A percentile compares a stretch with the other conserved stretches of the same genome.
Evolutionary conservation across 345 rosid genomes (phyloP).

Genomic region (Brassica juncea): DNA sequence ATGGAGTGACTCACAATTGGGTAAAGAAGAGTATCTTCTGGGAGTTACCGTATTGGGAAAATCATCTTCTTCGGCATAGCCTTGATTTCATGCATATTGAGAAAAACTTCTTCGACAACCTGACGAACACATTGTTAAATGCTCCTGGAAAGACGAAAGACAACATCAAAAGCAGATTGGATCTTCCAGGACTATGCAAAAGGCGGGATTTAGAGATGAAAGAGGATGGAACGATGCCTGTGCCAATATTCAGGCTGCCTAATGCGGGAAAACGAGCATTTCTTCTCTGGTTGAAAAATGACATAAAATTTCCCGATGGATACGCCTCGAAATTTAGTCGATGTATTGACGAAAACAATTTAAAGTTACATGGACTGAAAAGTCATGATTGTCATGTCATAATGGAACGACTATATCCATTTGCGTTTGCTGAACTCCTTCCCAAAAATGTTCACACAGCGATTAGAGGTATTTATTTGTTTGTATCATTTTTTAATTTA

Average conservation of each 20-base stretch:
- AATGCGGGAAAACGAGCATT: neutral
- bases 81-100: neutral
- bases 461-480: too few relatives aligned
- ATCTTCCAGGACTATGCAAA: neutral
- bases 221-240: neutral
- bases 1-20: neutral
- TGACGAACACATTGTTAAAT: neutral
- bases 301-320: neutral
- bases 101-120: neutral
- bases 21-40: neutral
- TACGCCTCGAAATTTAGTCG: neutral
- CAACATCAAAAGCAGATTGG: neutral
- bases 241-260: neutral
- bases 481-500: too few relatives aligned
- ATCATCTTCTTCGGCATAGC: neutral
- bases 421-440: too few relatives aligned
- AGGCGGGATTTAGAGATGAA: neutral
- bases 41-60: neutral
- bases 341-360: neutral
- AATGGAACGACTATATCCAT: too few relatives aligned
- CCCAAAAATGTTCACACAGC: too few relatives aligned
- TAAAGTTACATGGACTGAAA: neutral
- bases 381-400: too few relatives aligned
- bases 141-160: neutral
- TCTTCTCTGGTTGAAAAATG: neutral